Conservation (phyloP, 2,329 filamentous ascomycete species). For the Ceratocystis cacaofunesta region DNA sequence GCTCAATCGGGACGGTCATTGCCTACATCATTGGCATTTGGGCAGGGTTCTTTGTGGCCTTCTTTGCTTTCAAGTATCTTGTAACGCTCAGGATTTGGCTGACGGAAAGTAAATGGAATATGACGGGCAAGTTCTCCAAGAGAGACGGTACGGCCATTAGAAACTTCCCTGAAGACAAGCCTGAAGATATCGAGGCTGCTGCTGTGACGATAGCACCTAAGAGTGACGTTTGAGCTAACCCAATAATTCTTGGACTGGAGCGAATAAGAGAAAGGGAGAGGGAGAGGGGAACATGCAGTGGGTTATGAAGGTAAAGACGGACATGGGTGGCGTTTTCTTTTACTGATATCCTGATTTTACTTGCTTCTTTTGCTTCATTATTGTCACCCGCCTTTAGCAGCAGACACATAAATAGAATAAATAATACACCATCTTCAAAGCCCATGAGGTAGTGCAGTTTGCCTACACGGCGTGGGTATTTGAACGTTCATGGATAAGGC, state of each 20-base stretch:
- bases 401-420: background rate
- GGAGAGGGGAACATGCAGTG: too few relatives aligned
- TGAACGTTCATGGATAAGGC: background rate
- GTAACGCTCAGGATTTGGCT: constrained; percentile 37
- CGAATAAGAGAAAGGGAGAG: background rate
- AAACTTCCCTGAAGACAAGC: background rate
- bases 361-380: background rate
- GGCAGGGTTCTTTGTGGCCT: constrained; percentile 37
- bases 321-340: background rate
- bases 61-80: constrained; percentile 34
- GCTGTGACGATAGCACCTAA: constrained; percentile 3
- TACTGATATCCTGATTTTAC: background rate
- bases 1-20: constrained; percentile 36
- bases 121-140: constrained; percentile 29
- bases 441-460: background rate
- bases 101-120: constrained; percentile 33
- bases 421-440: background rate
- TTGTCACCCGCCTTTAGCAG: background rate
- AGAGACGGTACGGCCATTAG: constrained; percentile 17
- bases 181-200: constrained; percentile 21
- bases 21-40: constrained; percentile 49
- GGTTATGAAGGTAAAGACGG: background rate
- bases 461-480: background rate
- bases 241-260: background rate
- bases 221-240: background rate